Base-by-base conservation (phyloP, 2,329 filamentous ascomycete species). In the Aspergillus eucalypticola region DNA sequence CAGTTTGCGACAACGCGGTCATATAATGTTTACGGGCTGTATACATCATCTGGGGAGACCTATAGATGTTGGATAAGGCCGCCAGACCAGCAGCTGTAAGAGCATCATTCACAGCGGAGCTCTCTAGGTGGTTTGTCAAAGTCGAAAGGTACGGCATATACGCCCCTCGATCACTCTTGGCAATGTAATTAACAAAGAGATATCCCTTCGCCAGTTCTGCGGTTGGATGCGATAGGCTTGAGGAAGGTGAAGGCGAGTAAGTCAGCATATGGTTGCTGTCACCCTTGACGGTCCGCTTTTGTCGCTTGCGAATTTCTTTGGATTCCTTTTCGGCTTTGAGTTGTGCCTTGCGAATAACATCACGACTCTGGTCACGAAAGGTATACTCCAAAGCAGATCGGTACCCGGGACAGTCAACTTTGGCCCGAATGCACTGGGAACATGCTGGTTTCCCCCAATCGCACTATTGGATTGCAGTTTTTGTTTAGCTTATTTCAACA, bases 321-420 rank as follows among this genome's bases (percentile, higher is more conserved):
- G 29, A 15, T 11, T 15, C 23, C 32, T 7, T 49, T 25, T 27
- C n/a, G 10, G 23, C 25, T 13, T 19, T 27, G 21, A 25, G 39
- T 23, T 48, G 41, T 13, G 39, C 54, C n/a, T 56, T 56, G n/a
- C 54, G 39, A 19, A 56, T 56, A 8, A 56, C 54, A 23, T 56
- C 54, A 7, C 32, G 21, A 41, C 54, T 56, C 8, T 56, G 54
- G 8, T 56, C 54, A 19, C 54, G 54, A 27, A 56, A 56, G 6
- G 5, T 29, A n/a, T 32, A 32, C 15, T 46, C 54, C 13, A 48
- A 13, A 10, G 27, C 17, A n/a, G 29, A n/a, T n/a, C 54, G 54
- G 38, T 56, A 56, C 19, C 54, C 54, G 6, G 54, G 54, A 11
- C 54, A 56, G 25, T 56, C 42, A 1, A 48, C 42, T 19, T 39